Conservation (phyloP, 2,329 filamentous ascomycete species). For the Neospermospora avenae region DNA sequence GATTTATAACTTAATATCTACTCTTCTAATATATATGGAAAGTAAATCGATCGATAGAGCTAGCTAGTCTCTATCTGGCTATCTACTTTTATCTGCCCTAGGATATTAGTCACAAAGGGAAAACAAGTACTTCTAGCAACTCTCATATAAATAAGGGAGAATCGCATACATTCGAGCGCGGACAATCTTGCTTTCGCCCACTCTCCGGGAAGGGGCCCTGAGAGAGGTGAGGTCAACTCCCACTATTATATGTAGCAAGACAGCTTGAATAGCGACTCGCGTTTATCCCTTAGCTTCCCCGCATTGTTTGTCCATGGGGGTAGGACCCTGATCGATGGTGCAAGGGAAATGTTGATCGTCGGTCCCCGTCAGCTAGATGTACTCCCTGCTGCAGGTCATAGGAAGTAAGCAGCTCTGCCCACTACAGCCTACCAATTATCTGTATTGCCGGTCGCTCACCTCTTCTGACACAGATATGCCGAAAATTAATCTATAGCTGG, state of each 20-base stretch:
- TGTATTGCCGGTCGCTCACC: conserved; percentile 13
- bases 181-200: too few relatives aligned
- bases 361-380: not conserved
- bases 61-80: too few relatives aligned
- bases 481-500: conserved; percentile 7
- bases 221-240: too few relatives aligned
- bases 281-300: not conserved
- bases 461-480: conserved; percentile 13
- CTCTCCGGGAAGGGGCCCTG: too few relatives aligned
- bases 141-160: too few relatives aligned
- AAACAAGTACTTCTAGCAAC: too few relatives aligned
- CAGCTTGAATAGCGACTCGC: not conserved
- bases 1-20: too few relatives aligned
- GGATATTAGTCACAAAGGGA: too few relatives aligned
- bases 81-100: not conserved
- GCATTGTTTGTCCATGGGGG: not conserved
- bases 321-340: not conserved
- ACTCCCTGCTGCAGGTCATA: not conserved
- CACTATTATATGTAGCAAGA: too few relatives aligned
- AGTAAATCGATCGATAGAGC: too few relatives aligned
- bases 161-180: too few relatives aligned
- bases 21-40: too few relatives aligned
- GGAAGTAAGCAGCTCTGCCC: not conserved
- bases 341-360: not conserved
- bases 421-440: not conserved